A percentile compares a stretch with the other conserved stretches of the same genome.
Conservation (phyloP, 208 protist genomes). For the Crithidia sp. region DNA sequence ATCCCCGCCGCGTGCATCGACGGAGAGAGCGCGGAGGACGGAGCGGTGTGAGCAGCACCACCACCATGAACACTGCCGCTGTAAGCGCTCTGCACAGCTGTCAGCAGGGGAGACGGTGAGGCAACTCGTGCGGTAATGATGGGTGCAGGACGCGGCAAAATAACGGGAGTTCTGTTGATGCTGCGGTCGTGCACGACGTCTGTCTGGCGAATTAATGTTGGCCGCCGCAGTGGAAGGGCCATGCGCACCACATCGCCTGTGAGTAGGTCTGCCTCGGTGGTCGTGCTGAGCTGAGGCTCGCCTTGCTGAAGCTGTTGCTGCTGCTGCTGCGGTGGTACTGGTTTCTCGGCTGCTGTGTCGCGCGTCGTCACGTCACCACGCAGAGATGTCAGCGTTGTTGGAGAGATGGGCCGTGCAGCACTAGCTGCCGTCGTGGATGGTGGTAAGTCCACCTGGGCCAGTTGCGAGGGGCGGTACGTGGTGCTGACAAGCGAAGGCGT, state of each 20-base stretch:
- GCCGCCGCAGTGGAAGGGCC: conserved; percentile 22
- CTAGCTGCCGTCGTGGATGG: not conserved
- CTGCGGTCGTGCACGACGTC: conserved; percentile 2
- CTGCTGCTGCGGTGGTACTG: not conserved
- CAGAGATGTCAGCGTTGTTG: not conserved
- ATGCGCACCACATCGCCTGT: conserved; percentile 4
- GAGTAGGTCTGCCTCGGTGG: not conserved
- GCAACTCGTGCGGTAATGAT: no score
- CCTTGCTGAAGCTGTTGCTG: not conserved
- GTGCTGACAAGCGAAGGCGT: conserved; percentile 50
- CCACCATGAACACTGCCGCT: not conserved
- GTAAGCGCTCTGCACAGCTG: no score
- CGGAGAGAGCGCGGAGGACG: not conserved
- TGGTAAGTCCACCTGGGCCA: conserved; percentile 11
- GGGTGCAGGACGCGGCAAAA: not conserved
- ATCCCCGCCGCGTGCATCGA: not conserved
- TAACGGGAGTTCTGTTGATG: not conserved
- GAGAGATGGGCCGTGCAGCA: not conserved
- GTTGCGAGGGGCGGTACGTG: conserved; percentile 42
- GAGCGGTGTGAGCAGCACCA: not conserved
- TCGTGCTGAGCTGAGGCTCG: not conserved
- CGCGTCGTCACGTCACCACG: not conserved
- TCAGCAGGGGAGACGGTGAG: no score
- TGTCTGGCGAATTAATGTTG: conserved; percentile 16
- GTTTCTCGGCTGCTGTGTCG: not conserved